Evolutionary conservation across 139 green algal genomes (phyloP), one percentile per base, ranked within the genome.

Genomic region (Tetraselmis striata): DNA sequence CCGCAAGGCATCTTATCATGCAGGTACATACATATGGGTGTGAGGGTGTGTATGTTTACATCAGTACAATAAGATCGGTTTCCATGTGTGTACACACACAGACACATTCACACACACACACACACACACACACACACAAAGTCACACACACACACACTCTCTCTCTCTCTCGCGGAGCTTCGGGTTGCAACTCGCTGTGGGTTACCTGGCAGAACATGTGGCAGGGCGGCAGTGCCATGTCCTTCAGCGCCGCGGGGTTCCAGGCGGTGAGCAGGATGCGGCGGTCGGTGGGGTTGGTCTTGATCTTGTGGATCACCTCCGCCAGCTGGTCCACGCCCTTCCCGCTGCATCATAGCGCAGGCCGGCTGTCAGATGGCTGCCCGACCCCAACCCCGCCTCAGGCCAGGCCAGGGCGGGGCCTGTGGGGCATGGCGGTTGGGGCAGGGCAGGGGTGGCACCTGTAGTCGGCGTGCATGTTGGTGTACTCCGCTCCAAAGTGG

Each of bases 171-270:
- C n/a, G n/a, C n/a, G n/a, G n/a, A n/a, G n/a, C n/a, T n/a, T n/a
- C n/a, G n/a, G n/a, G n/a, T n/a, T n/a, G n/a, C n/a, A n/a, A n/a
- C n/a, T n/a, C n/a, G n/a, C n/a, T n/a, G n/a, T n/a, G n/a, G 30
- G 84, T 1, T 77, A 94, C 93, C 93, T 98, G 94, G 87, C 89
- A 94, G 80, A 99, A 97, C 95, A 99, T 97, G 90, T 99, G 97
- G 89, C 97, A 99, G 80, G 97, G 97, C 28, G 97, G 97, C 83
- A 99, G 90, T 1, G 97, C 97, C 97, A 99, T 99, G 30, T 97
- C 85, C 1, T 89, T 79, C 30, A 99, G 87, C 23, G 95, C 97
- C 0, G 92, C 90, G 0, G 97, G 97, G 90, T 99, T 99, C 97
- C 97, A 99, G 0, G 97, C 97, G 5, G 84, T 95, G 78, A 99